A percentile compares a stretch with the other conserved stretches of the same genome.
Evolutionary conservation across 2,329 filamentous ascomycete species (phyloP).

Genomic region (Metarhizium rileyi): DNA sequence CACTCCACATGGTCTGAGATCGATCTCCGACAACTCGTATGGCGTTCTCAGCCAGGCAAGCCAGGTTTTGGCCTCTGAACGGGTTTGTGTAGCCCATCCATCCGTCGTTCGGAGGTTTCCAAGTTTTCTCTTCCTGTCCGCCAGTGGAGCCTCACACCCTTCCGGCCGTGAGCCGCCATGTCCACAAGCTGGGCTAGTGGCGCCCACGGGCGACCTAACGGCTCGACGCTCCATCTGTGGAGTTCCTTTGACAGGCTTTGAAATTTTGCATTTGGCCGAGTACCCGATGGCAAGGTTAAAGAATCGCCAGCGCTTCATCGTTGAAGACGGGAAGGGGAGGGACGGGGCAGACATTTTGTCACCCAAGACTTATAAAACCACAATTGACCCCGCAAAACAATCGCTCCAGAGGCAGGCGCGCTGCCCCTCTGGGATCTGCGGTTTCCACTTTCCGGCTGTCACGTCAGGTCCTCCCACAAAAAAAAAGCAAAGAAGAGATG

Average conservation of each 20-base stretch:
- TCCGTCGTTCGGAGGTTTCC: neutral
- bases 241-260: neutral
- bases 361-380: no score
- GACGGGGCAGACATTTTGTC: neutral
- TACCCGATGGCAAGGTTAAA: no score
- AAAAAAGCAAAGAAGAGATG: no score
- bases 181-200: neutral
- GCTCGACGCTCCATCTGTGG: neutral
- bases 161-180: neutral
- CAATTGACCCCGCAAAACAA: neutral
- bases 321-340: neutral
- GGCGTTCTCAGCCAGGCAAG: neutral
- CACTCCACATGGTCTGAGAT: neutral
- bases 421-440: neutral
- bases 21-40: no score
- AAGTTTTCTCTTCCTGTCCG: neutral
- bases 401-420: neutral
- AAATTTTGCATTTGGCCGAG: neutral
- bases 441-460: neutral
- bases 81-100: neutral
- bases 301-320: neutral
- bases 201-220: neutral
- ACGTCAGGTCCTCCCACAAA: neutral
- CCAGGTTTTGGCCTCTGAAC: neutral
- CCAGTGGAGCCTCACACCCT: slow-evolving; percentile 1